Percentiles rank a stretch among this genome's conserved stretches.
Conservation (phyloP, 495 filamentous ascomycete genomes). For the Tetracladium marchalianum region DNA sequence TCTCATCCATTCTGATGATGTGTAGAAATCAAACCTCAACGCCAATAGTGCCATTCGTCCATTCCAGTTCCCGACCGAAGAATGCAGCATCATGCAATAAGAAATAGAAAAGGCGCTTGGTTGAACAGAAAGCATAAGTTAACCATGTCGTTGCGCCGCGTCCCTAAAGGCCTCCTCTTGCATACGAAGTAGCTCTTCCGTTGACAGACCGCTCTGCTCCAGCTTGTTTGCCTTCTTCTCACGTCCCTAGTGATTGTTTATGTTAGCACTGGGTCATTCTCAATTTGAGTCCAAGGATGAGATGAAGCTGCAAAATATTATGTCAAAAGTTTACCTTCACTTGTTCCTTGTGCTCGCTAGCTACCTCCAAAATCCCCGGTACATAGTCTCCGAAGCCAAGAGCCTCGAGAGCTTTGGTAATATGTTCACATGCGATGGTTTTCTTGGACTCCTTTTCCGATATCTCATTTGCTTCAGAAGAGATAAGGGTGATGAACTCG, state of each 20-base stretch:
- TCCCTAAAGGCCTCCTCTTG: conserved; percentile 86
- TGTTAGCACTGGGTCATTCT: not conserved
- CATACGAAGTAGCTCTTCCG: conserved; percentile 79
- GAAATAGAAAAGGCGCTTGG: not conserved
- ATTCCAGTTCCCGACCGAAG: no score
- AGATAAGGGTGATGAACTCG: conserved; percentile 96
- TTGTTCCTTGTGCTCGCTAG: conserved; percentile 83
- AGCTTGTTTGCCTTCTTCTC: conserved; percentile 97
- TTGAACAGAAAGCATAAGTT: not conserved
- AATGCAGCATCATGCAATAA: conserved; percentile 2
- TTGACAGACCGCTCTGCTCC: conserved; percentile 79
- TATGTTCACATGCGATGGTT: conserved; percentile 94
- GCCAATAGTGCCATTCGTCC: not conserved
- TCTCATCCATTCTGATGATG: no score
- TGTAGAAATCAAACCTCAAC: no score
- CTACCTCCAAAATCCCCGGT: conserved; percentile 72
- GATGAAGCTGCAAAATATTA: not conserved
- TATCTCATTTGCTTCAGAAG: conserved; percentile 96
- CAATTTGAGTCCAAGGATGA: conserved; percentile 2
- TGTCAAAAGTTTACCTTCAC: conserved; percentile 63
- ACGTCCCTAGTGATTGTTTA: conserved; percentile 48
- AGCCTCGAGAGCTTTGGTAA: conserved; percentile 81
- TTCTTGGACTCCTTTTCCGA: conserved; percentile 98
- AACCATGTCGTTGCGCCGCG: conserved; percentile 43
- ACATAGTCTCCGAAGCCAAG: conserved; percentile 90